Percentiles rank a stretch among this genome's conserved stretches.
Conservation (phyloP, 768 basidiomycete species). For the Myochromella boudieri region DNA sequence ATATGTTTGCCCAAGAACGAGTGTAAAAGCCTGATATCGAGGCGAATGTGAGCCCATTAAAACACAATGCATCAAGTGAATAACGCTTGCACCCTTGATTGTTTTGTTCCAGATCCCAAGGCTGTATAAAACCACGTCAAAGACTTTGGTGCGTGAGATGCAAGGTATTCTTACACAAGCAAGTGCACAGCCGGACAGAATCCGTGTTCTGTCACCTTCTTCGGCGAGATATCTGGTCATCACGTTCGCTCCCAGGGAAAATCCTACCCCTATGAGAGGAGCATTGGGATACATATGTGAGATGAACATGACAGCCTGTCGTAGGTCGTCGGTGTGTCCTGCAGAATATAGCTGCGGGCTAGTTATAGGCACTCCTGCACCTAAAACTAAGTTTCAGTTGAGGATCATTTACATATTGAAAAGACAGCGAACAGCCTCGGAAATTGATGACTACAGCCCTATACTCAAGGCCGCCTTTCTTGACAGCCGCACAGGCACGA, state of each 20-base stretch:
- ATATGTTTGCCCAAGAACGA: conserved; percentile 59
- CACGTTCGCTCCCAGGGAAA: conserved; percentile 92
- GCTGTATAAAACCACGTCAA: conserved; percentile 33
- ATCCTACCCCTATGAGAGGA: conserved; percentile 83
- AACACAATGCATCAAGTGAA: conserved; percentile 7
- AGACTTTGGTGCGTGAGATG: neutral
- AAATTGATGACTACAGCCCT: conserved; percentile 91
- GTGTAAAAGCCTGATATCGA: conserved; percentile 45
- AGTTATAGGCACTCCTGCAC: conserved; percentile 84
- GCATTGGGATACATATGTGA: conserved; percentile 72
- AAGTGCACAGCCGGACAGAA: conserved; percentile 66
- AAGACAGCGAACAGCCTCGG: conserved; percentile 72
- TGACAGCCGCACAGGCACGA: conserved; percentile 66
- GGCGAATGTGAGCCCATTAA: conserved; percentile 8
- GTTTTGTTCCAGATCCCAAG: conserved; percentile 54
- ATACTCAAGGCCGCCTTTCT: conserved; percentile 87
- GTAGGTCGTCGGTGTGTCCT: conserved; percentile 87
- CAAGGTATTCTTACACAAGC: conserved; percentile 61
- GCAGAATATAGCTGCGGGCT: conserved; percentile 84
- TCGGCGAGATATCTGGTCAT: conserved; percentile 88
- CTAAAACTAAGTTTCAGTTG: conserved; percentile 35
- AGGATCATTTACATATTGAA: conserved; percentile 5
- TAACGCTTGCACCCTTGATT: conserved; percentile 39
- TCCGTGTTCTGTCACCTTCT: conserved; percentile 63
- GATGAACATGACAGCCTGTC: conserved; percentile 78